Percentiles rank a stretch among this genome's conserved stretches.
These are phyloP conservation scores for Eucalyptus albens DNA, from an alignment of 345 rosid species.

Conservation along the genomic window DNA sequence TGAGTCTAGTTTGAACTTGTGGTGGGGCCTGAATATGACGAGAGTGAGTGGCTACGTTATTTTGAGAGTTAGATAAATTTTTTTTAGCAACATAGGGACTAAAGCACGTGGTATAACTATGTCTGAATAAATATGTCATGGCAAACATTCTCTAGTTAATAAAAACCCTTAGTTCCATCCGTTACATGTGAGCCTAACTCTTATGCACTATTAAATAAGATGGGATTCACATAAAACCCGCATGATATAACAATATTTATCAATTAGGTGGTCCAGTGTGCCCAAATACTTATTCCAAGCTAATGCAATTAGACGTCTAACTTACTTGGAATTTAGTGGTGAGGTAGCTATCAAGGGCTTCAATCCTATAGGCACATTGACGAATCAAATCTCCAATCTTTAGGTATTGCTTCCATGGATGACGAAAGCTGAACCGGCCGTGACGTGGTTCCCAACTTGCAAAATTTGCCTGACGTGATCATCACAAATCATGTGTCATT, in stretches of 20 bases:
- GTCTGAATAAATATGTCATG: not conserved
- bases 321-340: slow-evolving; percentile 24
- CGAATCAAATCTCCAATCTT: slow-evolving; percentile 32
- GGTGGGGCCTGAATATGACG: slow-evolving; percentile 22
- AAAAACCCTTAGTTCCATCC: not conserved
- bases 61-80: not conserved
- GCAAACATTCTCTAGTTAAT: not conserved
- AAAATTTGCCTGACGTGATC: slow-evolving; percentile 47
- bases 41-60: not conserved
- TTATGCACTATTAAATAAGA: not conserved
- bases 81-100: not conserved
- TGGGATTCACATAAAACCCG: not conserved
- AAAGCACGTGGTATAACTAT: not conserved
- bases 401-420: slow-evolving; percentile 73
- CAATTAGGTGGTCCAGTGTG: rapidly evolving
- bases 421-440: slow-evolving; percentile 55
- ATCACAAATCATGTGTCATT: not conserved
- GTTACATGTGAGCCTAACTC: not conserved
- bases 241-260: not conserved
- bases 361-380: slow-evolving; percentile 50
- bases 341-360: slow-evolving; percentile 47
- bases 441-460: slow-evolving; percentile 87
- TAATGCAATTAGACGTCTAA: not conserved
- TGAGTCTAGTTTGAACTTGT: slow-evolving; percentile 12
- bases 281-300: not conserved